Conservation (phyloP, 495 filamentous ascomycete species). For the Achaetomiella virescens region DNA sequence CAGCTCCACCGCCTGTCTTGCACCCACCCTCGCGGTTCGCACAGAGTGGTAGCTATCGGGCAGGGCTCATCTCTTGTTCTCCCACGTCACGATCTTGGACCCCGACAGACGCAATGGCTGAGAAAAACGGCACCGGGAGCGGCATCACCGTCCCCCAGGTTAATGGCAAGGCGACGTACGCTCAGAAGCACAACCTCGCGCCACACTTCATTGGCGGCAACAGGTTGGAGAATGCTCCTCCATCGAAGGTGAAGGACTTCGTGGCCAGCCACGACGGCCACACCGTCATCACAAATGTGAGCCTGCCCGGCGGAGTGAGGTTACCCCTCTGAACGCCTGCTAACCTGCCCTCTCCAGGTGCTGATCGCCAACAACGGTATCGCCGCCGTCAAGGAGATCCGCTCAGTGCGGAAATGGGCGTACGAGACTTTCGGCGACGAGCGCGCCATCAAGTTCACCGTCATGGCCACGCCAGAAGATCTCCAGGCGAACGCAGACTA, state of each 20-base stretch:
- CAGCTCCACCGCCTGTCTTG: neutral
- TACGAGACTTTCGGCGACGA: slow-evolving; percentile 99
- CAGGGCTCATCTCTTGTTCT: neutral
- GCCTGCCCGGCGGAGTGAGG: slow-evolving; percentile 20
- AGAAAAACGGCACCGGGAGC: slow-evolving; percentile 44
- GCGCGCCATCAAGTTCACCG: slow-evolving; percentile 95
- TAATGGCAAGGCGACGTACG: slow-evolving; percentile 52
- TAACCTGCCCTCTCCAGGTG: slow-evolving; percentile 51
- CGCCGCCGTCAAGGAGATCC: slow-evolving; percentile 97
- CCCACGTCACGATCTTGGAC: neutral
- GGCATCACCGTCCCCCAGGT: slow-evolving; percentile 35
- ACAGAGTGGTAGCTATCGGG: slow-evolving; percentile 3
- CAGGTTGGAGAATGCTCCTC: slow-evolving; percentile 66
- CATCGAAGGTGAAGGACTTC: slow-evolving; percentile 89
- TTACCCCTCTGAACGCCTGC: neutral
- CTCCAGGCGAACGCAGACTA: slow-evolving; percentile 96
- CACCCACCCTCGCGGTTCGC: slow-evolving; percentile 7
- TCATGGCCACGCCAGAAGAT: slow-evolving; percentile 99
- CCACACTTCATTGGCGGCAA: slow-evolving; percentile 96
- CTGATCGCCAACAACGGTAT: slow-evolving; percentile 99
- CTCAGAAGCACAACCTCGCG: slow-evolving; percentile 72
- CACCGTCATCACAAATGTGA: slow-evolving; percentile 94
- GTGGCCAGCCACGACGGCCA: slow-evolving; percentile 84
- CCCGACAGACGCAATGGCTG: slow-evolving; percentile 31
- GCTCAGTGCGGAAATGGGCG: slow-evolving; percentile 98